These are phyloP conservation scores for Candida gigantensis DNA, from an alignment of 1,139 yeast species.

Conservation along the genomic window DNA sequence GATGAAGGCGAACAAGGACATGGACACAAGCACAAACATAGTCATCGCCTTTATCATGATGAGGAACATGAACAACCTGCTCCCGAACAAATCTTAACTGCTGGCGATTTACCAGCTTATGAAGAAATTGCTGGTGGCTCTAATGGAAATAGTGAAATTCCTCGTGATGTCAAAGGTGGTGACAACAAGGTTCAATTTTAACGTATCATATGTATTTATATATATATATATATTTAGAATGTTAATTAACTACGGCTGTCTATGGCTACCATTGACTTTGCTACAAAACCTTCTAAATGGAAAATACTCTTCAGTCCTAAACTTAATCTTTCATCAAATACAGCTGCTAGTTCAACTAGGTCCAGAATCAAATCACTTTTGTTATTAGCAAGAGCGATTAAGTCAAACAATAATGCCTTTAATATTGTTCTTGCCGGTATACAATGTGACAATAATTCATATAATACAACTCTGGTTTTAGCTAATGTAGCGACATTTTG, in stretches of 20 bases:
- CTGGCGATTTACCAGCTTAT: constrained; percentile 27
- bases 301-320: constrained; percentile 87
- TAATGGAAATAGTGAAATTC: constrained; percentile 3
- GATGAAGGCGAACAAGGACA: neutral
- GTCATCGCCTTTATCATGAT: constrained; percentile 7
- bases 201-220: constrained; percentile 8
- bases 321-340: constrained; percentile 84
- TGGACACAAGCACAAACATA: constrained; percentile 3
- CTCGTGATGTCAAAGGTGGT: constrained; percentile 10
- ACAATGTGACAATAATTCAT: constrained; percentile 89
- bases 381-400: constrained; percentile 33
- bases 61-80: constrained; percentile 10
- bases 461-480: constrained; percentile 70
- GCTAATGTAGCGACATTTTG: constrained; percentile 74
- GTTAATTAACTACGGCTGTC: constrained; percentile 14
- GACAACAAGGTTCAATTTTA: constrained; percentile 32
- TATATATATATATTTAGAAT: constrained; percentile 2
- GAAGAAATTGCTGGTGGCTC: constrained; percentile 24
- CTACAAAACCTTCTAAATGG: constrained; percentile 93
- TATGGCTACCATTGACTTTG: constrained; percentile 74
- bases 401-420: constrained; percentile 62
- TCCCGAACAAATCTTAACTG: constrained; percentile 9
- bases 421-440: constrained; percentile 83
- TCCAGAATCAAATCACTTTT: constrained; percentile 37
- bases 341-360: constrained; percentile 68